These are phyloP conservation scores for Delphinella strobiligena DNA, from an alignment of 2,329 filamentous ascomycete genomes.

Conservation along the genomic window DNA sequence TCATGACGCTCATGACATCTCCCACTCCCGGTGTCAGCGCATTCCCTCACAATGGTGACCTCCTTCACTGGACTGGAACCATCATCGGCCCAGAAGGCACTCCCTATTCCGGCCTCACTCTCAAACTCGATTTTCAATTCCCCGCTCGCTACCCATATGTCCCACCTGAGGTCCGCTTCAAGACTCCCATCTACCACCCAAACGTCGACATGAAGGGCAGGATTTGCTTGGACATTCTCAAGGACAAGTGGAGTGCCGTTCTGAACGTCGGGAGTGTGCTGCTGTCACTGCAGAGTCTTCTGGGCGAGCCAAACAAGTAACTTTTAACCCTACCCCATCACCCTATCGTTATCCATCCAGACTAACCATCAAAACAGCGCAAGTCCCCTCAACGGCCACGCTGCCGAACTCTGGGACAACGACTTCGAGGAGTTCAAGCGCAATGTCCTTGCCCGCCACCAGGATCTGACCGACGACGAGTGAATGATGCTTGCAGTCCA, in stretches of 20 bases:
- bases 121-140: slow-evolving; percentile 89
- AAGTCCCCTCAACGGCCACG: slow-evolving; percentile 89
- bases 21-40: slow-evolving; percentile 88
- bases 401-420: slow-evolving; percentile 90
- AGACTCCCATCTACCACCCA: slow-evolving; percentile 97
- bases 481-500: too few species aligned
- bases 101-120: slow-evolving; percentile 73
- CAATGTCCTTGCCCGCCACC: slow-evolving; percentile 51
- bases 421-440: slow-evolving; percentile 78
- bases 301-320: slow-evolving; percentile 97
- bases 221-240: slow-evolving; percentile 95
- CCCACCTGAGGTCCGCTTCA: slow-evolving; percentile 86
- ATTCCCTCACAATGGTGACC: slow-evolving; percentile 85
- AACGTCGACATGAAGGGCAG: slow-evolving; percentile 96
- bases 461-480: slow-evolving; percentile 40
- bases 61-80: slow-evolving; percentile 86
- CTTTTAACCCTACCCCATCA: too few species aligned
- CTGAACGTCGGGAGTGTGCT: slow-evolving; percentile 94
- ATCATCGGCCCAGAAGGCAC: slow-evolving; percentile 86
- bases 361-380: slow-evolving; percentile 47
- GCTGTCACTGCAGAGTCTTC: slow-evolving; percentile 82
- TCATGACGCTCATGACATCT: slow-evolving; percentile 97
- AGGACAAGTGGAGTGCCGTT: slow-evolving; percentile 96
- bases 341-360: too few species aligned
- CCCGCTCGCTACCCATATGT: slow-evolving; percentile 87